These are phyloP conservation scores for Hericium rajendrae DNA, from an alignment of 768 basidiomycete species.

Conservation along the genomic window DNA sequence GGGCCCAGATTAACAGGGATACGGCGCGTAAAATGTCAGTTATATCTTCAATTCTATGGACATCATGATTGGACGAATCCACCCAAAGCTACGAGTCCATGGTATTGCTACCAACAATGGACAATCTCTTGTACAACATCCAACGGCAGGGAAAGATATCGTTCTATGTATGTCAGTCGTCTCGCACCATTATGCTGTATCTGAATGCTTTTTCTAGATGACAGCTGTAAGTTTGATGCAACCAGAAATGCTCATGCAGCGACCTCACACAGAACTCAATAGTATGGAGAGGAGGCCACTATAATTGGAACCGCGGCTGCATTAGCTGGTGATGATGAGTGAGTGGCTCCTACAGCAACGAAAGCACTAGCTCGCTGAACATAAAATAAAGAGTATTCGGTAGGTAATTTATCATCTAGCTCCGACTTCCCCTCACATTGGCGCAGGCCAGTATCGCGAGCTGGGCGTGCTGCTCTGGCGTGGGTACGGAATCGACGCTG, in stretches of 20 bases:
- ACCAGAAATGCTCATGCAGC: not conserved
- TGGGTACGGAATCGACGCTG: conserved; percentile 64
- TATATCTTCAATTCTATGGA: not conserved
- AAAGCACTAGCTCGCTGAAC: no score
- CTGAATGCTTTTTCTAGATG: conserved; percentile 40
- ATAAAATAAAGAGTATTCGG: no score
- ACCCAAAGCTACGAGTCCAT: conserved; percentile 60
- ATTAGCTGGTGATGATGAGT: conserved; percentile 79
- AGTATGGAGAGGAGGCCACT: conserved; percentile 89
- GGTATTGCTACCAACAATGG: conserved; percentile 72
- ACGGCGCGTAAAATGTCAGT: conserved; percentile 56
- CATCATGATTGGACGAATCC: not conserved
- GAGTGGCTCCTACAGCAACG: conserved; percentile 18
- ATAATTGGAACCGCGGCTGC: conserved; percentile 86
- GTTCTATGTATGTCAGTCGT: conserved; percentile 56
- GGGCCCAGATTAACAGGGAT: conserved; percentile 50
- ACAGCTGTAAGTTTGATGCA: conserved; percentile 50
- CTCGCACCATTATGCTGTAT: not conserved
- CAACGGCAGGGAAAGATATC: conserved; percentile 92
- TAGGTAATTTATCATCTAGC: no score
- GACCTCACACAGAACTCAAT: conserved; percentile 4
- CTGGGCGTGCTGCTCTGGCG: conserved; percentile 88
- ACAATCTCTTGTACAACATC: conserved; percentile 83
- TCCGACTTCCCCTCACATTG: no score
- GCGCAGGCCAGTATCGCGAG: conserved; percentile 81